Percentiles rank a stretch among this genome's conserved stretches.
phyloP scores from a whole-genome alignment of 768 basidiomycete species.

The Tricholoma terreum region DNA sequence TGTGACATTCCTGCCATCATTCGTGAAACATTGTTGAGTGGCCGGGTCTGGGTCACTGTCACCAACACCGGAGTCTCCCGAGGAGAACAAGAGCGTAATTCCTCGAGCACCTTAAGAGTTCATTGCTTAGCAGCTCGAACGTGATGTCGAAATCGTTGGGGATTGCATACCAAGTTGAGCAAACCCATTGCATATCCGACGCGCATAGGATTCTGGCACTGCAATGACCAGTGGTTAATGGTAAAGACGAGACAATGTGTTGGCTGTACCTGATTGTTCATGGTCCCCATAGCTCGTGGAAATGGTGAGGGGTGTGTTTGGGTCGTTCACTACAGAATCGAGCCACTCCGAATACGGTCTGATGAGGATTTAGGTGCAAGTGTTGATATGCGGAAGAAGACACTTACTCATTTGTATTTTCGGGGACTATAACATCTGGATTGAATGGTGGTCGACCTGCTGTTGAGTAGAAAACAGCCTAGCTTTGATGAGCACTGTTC shows the following conservation, averaged over 20 bases:
- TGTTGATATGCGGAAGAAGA: neutral
- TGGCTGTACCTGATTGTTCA: constrained; percentile 55
- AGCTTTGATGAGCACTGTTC: constrained; percentile 10
- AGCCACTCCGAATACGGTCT: constrained; percentile 51
- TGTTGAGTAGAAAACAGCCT: constrained; percentile 57
- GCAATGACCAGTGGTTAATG: constrained; percentile 27
- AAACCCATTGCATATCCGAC: constrained; percentile 54
- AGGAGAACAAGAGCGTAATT: constrained; percentile 61
- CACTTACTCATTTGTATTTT: neutral
- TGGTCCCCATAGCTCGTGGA: constrained; percentile 69
- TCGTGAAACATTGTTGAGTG: constrained; percentile 53
- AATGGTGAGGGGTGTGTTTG: constrained; percentile 51
- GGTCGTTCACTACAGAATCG: constrained; percentile 45
- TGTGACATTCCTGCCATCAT: constrained; percentile 52
- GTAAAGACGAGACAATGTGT: neutral
- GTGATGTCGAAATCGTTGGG: no score
- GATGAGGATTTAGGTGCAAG: neutral
- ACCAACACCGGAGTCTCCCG: constrained; percentile 72
- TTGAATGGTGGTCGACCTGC: constrained; percentile 44
- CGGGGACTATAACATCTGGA: neutral
- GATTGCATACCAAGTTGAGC: constrained; percentile 53
- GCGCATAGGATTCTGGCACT: constrained; percentile 59
- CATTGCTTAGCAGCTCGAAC: constrained; percentile 48
- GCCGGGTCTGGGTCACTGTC: constrained; percentile 53
- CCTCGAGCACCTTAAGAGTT: constrained; percentile 54